phyloP scores from a whole-genome alignment of 306 rosid genomes.

The apple (Malus domestica) region DNA sequence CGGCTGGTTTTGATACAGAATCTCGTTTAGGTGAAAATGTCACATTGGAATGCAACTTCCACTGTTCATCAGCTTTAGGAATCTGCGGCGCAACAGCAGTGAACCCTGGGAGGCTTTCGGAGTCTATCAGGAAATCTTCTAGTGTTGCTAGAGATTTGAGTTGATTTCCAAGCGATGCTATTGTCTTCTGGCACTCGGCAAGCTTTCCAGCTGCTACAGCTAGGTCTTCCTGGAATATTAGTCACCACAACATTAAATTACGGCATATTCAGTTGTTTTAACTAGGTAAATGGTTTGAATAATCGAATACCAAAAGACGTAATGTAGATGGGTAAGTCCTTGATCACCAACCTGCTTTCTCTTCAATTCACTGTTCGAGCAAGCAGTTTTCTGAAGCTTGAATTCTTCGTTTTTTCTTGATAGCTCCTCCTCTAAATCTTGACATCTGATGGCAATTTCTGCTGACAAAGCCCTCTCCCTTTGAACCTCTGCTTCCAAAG shows the following conservation, averaged over 20 bases:
- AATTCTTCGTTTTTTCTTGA: conserved; percentile 50
- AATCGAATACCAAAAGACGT: background rate
- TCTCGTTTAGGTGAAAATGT: conserved; percentile 70
- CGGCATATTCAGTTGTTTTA: background rate
- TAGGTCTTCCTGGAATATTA: conserved; percentile 63
- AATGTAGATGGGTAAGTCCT: conserved; percentile 3
- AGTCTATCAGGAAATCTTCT: conserved; percentile 81
- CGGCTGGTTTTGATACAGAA: conserved; percentile 29
- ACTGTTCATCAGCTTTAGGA: conserved; percentile 35
- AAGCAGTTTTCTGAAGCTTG: conserved; percentile 30
- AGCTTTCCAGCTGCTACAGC: conserved; percentile 86
- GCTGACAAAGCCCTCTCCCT: conserved; percentile 47
- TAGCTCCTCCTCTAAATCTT: conserved; percentile 51
- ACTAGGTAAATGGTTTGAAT: conserved; percentile 2
- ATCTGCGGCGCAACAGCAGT: conserved; percentile 35
- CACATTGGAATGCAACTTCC: conserved; percentile 55
- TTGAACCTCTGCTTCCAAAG: conserved; percentile 50
- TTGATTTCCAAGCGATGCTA: conserved; percentile 87
- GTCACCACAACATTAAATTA: conserved; percentile 4
- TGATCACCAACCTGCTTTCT: conserved; percentile 66
- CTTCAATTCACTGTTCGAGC: conserved; percentile 47
- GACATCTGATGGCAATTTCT: conserved; percentile 43
- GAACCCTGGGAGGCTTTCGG: conserved; percentile 47
- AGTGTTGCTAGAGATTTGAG: conserved; percentile 74
- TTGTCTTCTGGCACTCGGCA: conserved; percentile 89